Evolutionary conservation across 768 basidiomycete species (phyloP).

Genomic region (Tulasnella sp.): DNA sequence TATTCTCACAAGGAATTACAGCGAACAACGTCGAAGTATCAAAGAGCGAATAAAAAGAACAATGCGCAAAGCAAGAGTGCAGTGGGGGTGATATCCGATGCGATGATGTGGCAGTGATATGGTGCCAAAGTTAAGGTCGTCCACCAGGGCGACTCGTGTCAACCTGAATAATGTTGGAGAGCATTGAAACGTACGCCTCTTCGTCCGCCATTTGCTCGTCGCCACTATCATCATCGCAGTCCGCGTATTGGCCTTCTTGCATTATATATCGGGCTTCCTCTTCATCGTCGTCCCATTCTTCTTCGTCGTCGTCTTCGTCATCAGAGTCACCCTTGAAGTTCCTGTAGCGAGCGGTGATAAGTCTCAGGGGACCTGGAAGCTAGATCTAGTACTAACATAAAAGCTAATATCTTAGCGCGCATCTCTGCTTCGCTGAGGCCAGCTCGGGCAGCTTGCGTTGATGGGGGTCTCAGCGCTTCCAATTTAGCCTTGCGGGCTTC

Average conservation of each 20-base stretch:
- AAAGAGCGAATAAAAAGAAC: neutral
- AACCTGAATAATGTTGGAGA: slow-evolving; percentile 10
- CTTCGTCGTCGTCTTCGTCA: slow-evolving; percentile 18
- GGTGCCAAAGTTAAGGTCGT: neutral
- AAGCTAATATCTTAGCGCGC: slow-evolving; percentile 15
- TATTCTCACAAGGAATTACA: neutral
- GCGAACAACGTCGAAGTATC: neutral
- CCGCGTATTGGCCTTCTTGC: neutral
- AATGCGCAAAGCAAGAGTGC: neutral
- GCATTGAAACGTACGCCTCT: slow-evolving; percentile 7
- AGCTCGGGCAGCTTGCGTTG: neutral
- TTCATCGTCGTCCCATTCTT: slow-evolving; percentile 2
- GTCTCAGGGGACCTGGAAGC: neutral
- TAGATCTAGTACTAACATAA: slow-evolving; percentile 8
- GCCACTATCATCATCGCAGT: slow-evolving; percentile 9
- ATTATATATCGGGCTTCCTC: slow-evolving; percentile 6
- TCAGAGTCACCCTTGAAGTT: slow-evolving; percentile 18
- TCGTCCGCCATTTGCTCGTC: slow-evolving; percentile 5
- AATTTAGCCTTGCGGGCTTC: neutral
- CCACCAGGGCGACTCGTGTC: slow-evolving; percentile 3
- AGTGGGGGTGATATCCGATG: neutral
- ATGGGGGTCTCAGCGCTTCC: slow-evolving; percentile 10
- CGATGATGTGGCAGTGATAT: neutral
- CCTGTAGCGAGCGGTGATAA: neutral
- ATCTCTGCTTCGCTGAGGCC: slow-evolving; percentile 2